phyloP scores from a whole-genome alignment of 805 yeast species.

The Candida cerambycidarum region DNA sequence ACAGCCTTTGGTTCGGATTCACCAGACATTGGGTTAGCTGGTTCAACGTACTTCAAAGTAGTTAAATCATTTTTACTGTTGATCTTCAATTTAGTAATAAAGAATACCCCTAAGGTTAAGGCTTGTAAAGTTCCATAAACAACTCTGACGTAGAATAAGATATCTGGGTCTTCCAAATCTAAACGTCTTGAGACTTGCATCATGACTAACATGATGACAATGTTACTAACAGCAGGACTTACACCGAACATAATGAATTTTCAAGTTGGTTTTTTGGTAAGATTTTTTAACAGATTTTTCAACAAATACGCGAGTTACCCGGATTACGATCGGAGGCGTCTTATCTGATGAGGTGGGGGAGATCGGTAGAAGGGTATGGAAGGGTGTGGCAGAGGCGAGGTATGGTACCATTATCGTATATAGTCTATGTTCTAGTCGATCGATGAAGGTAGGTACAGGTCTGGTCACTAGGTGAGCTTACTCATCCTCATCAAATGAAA shows the following conservation, averaged over 20 bases:
- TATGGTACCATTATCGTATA: too few species aligned
- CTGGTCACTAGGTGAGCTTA: too few species aligned
- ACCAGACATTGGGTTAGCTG: constrained; percentile 78
- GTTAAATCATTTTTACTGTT: constrained; percentile 82
- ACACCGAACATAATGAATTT: constrained; percentile 9
- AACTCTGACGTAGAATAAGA: constrained; percentile 70
- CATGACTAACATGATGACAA: constrained; percentile 90
- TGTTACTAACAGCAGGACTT: constrained; percentile 76
- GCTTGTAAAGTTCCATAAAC: constrained; percentile 68
- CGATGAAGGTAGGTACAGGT: too few species aligned
- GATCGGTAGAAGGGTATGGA: too few species aligned
- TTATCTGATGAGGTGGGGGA: too few species aligned
- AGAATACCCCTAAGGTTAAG: constrained; percentile 64
- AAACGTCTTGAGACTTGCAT: constrained; percentile 91
- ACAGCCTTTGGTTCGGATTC: constrained; percentile 70
- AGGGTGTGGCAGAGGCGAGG: too few species aligned
- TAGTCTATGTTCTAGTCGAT: not conserved
- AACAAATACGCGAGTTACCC: constrained; percentile 6
- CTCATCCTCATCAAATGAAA: constrained; percentile 60
- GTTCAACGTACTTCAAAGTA: constrained; percentile 86
- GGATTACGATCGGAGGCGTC: not conserved
- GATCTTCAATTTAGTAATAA: constrained; percentile 61
- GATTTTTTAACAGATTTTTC: constrained; percentile 5
- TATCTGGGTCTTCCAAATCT: constrained; percentile 81
- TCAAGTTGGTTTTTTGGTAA: not conserved